phyloP scores from a whole-genome alignment of 2,329 filamentous ascomycete species.

The Nigrospora oryzae region DNA sequence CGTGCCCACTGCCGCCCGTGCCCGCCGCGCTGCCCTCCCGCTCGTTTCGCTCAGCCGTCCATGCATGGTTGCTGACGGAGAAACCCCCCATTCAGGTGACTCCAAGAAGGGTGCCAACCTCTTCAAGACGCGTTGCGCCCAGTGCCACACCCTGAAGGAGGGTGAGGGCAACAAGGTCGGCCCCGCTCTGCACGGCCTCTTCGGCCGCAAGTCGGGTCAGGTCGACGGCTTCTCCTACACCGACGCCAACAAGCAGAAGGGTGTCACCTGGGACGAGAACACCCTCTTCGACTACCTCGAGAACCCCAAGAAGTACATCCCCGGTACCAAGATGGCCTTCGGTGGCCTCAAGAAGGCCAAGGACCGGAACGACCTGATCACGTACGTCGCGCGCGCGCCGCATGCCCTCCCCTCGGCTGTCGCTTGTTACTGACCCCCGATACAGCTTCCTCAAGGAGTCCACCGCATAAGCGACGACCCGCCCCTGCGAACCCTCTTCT shows the following conservation, averaged over 20 bases:
- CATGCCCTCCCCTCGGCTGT: neutral
- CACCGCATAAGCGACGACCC: slow-evolving; percentile 50
- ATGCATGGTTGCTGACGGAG: slow-evolving; percentile 1
- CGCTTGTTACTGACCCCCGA: slow-evolving; percentile 13
- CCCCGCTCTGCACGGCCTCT: slow-evolving; percentile 93
- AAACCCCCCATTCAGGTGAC: slow-evolving; percentile 55
- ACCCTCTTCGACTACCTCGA: slow-evolving; percentile 97
- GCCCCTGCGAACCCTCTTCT: neutral
- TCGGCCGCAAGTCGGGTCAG: slow-evolving; percentile 88
- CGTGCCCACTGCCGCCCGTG: no score
- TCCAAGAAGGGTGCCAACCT: slow-evolving; percentile 94
- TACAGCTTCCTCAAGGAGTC: slow-evolving; percentile 60
- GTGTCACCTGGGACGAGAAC: slow-evolving; percentile 76
- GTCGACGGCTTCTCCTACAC: slow-evolving; percentile 95
- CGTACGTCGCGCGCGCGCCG: slow-evolving; percentile 49
- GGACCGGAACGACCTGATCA: slow-evolving; percentile 98
- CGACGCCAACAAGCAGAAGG: slow-evolving; percentile 98
- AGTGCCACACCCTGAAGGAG: slow-evolving; percentile 94
- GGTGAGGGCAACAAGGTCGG: slow-evolving; percentile 96
- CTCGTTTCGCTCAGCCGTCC: neutral
- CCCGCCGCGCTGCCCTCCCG: neutral
- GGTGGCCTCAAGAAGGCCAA: slow-evolving; percentile 99
- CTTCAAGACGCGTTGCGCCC: slow-evolving; percentile 97
- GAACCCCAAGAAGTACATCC: slow-evolving; percentile 99
- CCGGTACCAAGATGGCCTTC: slow-evolving; percentile 99